Evolutionary conservation across 1,284 basidiomycete species (phyloP).

Genomic region (Uromyces viciae-fabae): DNA sequence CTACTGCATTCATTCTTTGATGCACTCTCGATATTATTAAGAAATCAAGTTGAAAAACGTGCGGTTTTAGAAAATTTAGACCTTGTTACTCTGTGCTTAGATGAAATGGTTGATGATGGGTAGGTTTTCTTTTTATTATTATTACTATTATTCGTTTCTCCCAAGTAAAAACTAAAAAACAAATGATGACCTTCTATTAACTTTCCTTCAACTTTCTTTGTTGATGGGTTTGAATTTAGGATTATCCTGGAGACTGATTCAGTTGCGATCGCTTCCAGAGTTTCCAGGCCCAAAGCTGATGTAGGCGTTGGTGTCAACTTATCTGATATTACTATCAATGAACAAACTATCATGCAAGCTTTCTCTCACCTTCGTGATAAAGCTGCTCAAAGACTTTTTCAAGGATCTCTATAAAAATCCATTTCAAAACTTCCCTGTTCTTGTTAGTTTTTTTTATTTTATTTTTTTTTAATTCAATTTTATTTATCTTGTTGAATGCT

Average conservation of each 20-base stretch:
- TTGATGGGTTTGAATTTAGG: conserved; percentile 57
- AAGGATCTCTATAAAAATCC: conserved; percentile 46
- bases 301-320: conserved; percentile 57
- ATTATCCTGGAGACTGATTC: conserved; percentile 97
- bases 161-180: neutral
- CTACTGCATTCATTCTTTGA: conserved; percentile 82
- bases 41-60: conserved; percentile 91
- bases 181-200: neutral
- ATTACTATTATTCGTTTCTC: neutral
- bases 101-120: conserved; percentile 98
- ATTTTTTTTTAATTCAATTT: neutral
- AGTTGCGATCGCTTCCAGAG: conserved; percentile 87
- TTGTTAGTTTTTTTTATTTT: neutral
- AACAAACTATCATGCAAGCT: conserved; percentile 59
- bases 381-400: conserved; percentile 52
- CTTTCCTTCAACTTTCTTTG: neutral
- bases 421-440: neutral
- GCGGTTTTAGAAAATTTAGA: conserved; percentile 92
- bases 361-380: conserved; percentile 52
- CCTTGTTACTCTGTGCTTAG: conserved; percentile 82
- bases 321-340: conserved; percentile 98
- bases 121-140: conserved; percentile 48
- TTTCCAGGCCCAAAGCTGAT: conserved; percentile 86
- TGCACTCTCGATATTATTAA: conserved; percentile 75
- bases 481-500: no score